phyloP scores from a whole-genome alignment of 2,329 filamentous ascomycete species.

The Mariannaea sp. region DNA sequence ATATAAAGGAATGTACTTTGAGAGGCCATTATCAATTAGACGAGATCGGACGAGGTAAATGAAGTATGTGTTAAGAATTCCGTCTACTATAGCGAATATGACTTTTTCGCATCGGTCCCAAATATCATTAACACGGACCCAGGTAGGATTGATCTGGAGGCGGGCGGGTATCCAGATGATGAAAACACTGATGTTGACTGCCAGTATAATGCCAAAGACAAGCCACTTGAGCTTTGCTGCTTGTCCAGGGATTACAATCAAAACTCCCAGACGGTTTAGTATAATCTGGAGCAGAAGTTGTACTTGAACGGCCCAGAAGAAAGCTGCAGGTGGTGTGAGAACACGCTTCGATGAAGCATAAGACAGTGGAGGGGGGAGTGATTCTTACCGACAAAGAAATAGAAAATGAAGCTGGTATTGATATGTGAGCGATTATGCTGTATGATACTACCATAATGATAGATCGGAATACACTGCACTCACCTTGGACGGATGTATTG shows the following conservation, averaged over 20 bases:
- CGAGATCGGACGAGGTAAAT: slow-evolving; percentile 50
- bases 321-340: slow-evolving; percentile 1
- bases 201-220: slow-evolving; percentile 50
- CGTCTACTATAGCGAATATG: slow-evolving; percentile 56
- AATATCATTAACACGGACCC: slow-evolving; percentile 51
- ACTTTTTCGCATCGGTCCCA: slow-evolving; percentile 60
- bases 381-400: slow-evolving; percentile 29
- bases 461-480: not conserved
- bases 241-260: slow-evolving; percentile 47
- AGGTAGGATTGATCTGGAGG: slow-evolving; percentile 48
- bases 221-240: slow-evolving; percentile 49
- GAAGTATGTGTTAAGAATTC: slow-evolving; percentile 55
- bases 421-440: not conserved
- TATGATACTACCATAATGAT: no score
- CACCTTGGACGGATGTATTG: slow-evolving; percentile 34
- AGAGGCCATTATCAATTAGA: slow-evolving; percentile 52
- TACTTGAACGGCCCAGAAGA: slow-evolving; percentile 49
- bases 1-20: slow-evolving; percentile 53
- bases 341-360: no score
- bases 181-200: slow-evolving; percentile 58
- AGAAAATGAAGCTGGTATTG: slow-evolving; percentile 27
- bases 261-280: slow-evolving; percentile 55
- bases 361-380: not conserved
- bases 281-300: slow-evolving; percentile 60
- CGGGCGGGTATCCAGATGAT: slow-evolving; percentile 60